These are phyloP conservation scores for Arabidopsis suecica DNA, from an alignment of 345 rosid species.

Conservation along the genomic window DNA sequence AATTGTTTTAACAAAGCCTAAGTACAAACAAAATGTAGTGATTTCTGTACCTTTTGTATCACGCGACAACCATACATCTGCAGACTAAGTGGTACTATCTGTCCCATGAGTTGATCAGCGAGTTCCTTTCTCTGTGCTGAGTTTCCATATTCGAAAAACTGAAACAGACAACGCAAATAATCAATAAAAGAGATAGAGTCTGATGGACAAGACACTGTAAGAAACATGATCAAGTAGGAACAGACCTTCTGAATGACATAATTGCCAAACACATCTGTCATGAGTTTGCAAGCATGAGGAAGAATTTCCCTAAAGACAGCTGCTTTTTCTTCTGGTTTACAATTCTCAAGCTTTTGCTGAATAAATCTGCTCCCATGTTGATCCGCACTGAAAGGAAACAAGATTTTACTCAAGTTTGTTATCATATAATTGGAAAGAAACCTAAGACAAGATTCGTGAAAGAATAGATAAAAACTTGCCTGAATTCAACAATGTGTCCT, in stretches of 20 bases:
- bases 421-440: constrained; percentile 4
- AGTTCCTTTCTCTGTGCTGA: constrained; percentile 64
- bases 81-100: constrained; percentile 62
- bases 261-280: constrained; percentile 83
- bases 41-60: constrained; percentile 64
- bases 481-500: constrained; percentile 68
- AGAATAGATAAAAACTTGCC: constrained; percentile 49
- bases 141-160: constrained; percentile 75
- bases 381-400: constrained; percentile 62
- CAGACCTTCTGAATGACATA: constrained; percentile 78
- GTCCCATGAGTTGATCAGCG: constrained; percentile 66
- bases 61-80: constrained; percentile 87
- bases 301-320: constrained; percentile 70
- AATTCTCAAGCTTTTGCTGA: constrained; percentile 75
- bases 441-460: constrained; percentile 19
- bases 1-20: background rate
- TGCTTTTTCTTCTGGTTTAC: constrained; percentile 62
- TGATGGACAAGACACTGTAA: background rate
- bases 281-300: constrained; percentile 64
- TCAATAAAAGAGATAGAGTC: constrained; percentile 16
- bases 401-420: constrained; percentile 23
- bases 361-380: constrained; percentile 82
- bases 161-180: constrained; percentile 22
- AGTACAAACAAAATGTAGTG: background rate
- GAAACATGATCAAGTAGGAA: background rate